Base-by-base conservation (phyloP, 306 rosid species). In the Quercus dentata region DNA sequence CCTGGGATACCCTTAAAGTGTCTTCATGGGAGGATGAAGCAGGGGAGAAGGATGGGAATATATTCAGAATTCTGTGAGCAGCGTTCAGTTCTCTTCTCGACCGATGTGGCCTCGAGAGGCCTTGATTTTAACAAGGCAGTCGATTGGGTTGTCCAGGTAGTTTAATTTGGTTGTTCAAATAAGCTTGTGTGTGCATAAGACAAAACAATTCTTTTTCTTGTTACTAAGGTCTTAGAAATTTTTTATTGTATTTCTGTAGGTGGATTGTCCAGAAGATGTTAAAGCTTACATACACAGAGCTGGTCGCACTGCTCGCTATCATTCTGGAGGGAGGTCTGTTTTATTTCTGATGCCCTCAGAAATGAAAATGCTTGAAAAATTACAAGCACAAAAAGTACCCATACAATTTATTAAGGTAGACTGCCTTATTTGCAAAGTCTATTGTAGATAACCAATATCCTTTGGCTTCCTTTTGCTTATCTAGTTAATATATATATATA, bases 121-220 rank as follows among this genome's bases (percentile, higher is more conserved):
- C 99, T 95, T 86, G 99, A 95, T 89, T 95, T 95, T 86, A 87
- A 95, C 63, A 88, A 86, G 86, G 98, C 92, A 56, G 97, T 95
- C 30, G 92, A 95, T 82, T 95, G 99, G 99, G 99, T 95, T 79
- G 97, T 95, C 78, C 99, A 95, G 97, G 99, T 88, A 79, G 79
- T 82, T 80, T 62, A 81, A 61, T 35, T 78, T 78, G 51, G 44
- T 59, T 67, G 15, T 44, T 64, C 65, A 74, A 70, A 51, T 25
- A 33, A 31, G 70, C 4, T 21, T 71, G 72, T 19, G 51, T 19
- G 13, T 7, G 5, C 18, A 14, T 1, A 10, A 20, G 21, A 41
- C 13, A 49, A 2, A 10, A 10, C 15, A 9, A 10, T 49, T 49
- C 15, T 10, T 49, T 49, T 49, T 49, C 17, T 56, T 19, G 61